Evolutionary conservation across 495 filamentous ascomycete species (phyloP).

Genomic region (Penicillium atrosanguineum): DNA sequence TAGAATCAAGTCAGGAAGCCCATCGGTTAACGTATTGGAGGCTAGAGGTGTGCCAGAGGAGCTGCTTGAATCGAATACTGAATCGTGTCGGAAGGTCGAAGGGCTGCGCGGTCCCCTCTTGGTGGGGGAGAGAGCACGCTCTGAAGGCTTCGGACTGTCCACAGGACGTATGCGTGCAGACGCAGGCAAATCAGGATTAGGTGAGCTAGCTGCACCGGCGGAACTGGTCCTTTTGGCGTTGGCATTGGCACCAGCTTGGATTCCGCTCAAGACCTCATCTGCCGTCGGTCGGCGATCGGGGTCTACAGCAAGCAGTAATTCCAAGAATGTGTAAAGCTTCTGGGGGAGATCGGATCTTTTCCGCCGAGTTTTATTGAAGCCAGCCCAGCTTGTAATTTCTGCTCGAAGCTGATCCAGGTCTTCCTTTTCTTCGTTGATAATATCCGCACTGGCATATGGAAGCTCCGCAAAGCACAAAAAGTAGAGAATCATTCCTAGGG

Average conservation of each 20-base stretch:
- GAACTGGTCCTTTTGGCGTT: constrained; percentile 49
- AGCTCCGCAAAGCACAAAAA: constrained; percentile 93
- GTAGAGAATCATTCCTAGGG: constrained; percentile 95
- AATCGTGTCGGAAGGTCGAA: constrained; percentile 27
- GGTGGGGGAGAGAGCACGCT: constrained; percentile 31
- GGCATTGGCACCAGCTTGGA: constrained; percentile 66
- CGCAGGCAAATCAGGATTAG: constrained; percentile 51
- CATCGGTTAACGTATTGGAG: constrained; percentile 16
- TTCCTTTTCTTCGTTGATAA: constrained; percentile 82
- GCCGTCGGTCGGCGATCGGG: constrained; percentile 78
- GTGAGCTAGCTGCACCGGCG: constrained; percentile 19
- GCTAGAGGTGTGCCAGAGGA: constrained; percentile 20
- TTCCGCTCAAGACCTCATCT: constrained; percentile 78
- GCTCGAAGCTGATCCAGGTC: constrained; percentile 84
- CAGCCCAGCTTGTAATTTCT: constrained; percentile 84
- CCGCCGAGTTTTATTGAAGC: constrained; percentile 72
- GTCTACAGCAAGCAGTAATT: constrained; percentile 73
- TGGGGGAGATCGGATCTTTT: constrained; percentile 81
- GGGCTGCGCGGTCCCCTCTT: constrained; percentile 27
- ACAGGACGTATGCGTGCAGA: constrained; percentile 57
- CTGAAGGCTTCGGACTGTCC: constrained; percentile 41
- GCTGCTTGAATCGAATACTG: constrained; percentile 29
- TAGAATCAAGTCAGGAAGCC: constrained; percentile 22
- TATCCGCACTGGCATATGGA: constrained; percentile 80
- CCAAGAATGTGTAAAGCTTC: constrained; percentile 79